Evolutionary conservation across 257 asterid species (phyloP).

Genomic region (Solanum bulbocastanum): DNA sequence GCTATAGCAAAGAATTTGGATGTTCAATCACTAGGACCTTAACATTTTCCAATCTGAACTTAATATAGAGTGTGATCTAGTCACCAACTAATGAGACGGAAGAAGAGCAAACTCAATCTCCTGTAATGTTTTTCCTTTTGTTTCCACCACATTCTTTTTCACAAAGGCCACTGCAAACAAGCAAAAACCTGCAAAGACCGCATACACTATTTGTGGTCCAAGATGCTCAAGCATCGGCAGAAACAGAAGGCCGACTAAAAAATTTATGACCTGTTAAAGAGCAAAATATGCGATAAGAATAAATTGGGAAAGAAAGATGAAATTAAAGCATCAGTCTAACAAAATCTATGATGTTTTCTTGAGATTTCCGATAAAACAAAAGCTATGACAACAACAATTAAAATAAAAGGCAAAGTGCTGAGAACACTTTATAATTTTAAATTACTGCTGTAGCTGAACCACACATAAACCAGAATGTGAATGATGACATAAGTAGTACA

Average conservation of each 20-base stretch:
- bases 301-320: neutral
- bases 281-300: neutral
- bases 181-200: constrained; percentile 52
- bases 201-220: constrained; percentile 63
- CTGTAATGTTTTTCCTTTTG: constrained; percentile 83
- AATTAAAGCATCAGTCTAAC: neutral
- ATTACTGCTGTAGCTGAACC: neutral
- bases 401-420: neutral
- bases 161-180: constrained; percentile 43
- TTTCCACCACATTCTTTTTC: constrained; percentile 59
- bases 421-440: neutral
- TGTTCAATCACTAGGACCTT: neutral
- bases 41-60: neutral
- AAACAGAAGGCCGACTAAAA: constrained; percentile 68
- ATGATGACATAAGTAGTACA: neutral
- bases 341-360: neutral
- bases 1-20: neutral
- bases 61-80: neutral
- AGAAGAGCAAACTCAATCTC: constrained; percentile 73
- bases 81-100: constrained; percentile 27
- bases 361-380: neutral
- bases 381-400: neutral
- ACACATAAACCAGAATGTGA: neutral
- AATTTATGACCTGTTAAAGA: constrained; percentile 57
- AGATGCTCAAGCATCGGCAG: constrained; percentile 62